These are phyloP conservation scores for Fomitopsis serialis DNA, from an alignment of 768 basidiomycete genomes.

Conservation along the genomic window DNA sequence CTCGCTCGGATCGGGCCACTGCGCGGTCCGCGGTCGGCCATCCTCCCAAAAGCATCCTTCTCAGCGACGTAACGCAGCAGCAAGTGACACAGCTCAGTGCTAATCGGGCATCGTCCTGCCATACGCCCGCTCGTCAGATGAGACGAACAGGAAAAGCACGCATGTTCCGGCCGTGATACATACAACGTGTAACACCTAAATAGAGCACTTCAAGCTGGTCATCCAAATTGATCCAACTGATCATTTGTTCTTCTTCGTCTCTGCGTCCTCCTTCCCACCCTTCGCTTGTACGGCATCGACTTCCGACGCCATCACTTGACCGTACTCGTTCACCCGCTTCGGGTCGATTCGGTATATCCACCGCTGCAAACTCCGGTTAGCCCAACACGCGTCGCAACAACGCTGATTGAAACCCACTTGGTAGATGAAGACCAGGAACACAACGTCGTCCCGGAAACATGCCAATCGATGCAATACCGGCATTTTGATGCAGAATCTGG, in stretches of 20 bases:
- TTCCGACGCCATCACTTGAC: constrained; percentile 67
- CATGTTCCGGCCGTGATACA: constrained; percentile 20
- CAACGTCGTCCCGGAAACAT: constrained; percentile 86
- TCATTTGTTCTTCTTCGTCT: constrained; percentile 28
- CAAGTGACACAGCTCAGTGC: neutral
- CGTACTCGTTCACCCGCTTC: constrained; percentile 94
- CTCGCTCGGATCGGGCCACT: neutral
- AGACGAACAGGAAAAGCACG: neutral
- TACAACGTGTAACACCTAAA: neutral
- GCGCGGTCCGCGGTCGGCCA: neutral
- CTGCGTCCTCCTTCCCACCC: constrained; percentile 16
- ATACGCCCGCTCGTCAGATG: neutral
- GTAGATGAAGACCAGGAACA: constrained; percentile 89
- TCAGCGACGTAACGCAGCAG: neutral
- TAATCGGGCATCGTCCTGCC: neutral
- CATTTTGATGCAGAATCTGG: constrained; percentile 94
- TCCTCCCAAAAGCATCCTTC: neutral
- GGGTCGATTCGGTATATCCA: constrained; percentile 98
- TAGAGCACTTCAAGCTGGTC: neutral
- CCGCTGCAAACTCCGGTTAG: constrained; percentile 43
- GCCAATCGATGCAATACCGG: constrained; percentile 88
- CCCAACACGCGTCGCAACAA: constrained; percentile 8
- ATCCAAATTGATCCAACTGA: constrained; percentile 2
- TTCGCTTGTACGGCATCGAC: constrained; percentile 31
- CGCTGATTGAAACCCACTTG: constrained; percentile 50